Base-by-base conservation (phyloP, 768 basidiomycete genomes). In the Leucosporidium scottii region DNA sequence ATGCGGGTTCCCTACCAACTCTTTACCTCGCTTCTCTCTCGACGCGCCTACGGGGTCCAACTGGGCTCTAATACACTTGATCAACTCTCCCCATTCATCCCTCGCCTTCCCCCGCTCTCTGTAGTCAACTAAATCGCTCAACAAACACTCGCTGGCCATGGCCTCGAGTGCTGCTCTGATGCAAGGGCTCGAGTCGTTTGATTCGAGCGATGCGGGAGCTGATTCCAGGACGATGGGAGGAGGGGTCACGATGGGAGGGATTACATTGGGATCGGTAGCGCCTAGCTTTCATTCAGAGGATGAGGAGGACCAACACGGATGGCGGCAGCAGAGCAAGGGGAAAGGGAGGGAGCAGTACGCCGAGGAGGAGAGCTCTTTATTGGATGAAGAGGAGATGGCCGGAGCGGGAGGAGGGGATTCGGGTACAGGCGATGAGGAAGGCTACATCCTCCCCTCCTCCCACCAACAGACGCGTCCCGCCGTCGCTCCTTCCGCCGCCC, bases 281-380 rank as follows among this genome's bases (percentile, higher is more conserved):
- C 30, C 30, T 30, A 56, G 55, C 55, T 56, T 56, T 34, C 55
- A 34, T 34, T 31, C 30, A 21, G 55, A 56, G 55, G 55, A 56
- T 31, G 30, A 34, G 10, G 30, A 25, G 50, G 6, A 31, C 18
- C 21, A 34, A 20, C 28, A 34, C 5, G 34, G 55, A 31, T 34
- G 30, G 31, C 30, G 23, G 12, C 31, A 31, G 55, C 17, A 21
- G 55, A 34, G 55, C 10, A 31, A 21, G 31, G 31, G 55, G 31
- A 56, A 34, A 21, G 31, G 55, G 21, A 56, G 55, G 55, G 30
- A 56, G 55, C 9, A 21, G 31, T 12, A 34, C 15, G 54, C 28
- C 1, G 51, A 53, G 4, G n/a, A 25, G 12, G 51, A 53, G 27
- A 54, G 53, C 8, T 28, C 31, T 6, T 1, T 30, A 0, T 17